These are phyloP conservation scores for Lipomyces oligophaga DNA, from an alignment of 805 yeast genomes.

Conservation along the genomic window DNA sequence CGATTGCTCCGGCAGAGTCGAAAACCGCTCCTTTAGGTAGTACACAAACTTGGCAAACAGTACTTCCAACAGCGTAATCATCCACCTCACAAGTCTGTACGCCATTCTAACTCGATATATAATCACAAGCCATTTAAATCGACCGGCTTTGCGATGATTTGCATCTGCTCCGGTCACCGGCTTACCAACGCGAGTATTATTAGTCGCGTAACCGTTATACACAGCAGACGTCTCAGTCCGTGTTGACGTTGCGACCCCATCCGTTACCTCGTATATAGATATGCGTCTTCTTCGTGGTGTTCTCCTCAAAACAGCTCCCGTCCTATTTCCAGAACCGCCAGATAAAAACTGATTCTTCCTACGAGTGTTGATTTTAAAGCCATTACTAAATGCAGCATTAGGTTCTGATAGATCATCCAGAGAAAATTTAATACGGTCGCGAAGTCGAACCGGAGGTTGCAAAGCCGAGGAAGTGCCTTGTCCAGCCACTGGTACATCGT, in stretches of 20 bases:
- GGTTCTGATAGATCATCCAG: constrained; percentile 1
- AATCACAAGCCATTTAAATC: constrained; percentile 16
- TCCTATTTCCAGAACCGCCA: neutral
- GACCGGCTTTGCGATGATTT: constrained; percentile 7
- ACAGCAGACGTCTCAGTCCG: neutral
- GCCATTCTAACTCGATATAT: constrained; percentile 24
- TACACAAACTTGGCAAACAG: neutral
- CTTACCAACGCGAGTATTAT: constrained; percentile 17
- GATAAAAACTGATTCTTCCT: neutral
- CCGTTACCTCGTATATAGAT: too few relatives aligned
- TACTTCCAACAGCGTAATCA: neutral
- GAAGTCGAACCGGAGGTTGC: neutral
- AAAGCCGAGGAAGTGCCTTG: neutral
- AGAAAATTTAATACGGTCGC: constrained; percentile 9
- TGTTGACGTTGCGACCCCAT: neutral
- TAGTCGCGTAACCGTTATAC: constrained; percentile 14
- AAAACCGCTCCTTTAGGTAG: neutral
- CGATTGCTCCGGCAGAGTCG: neutral
- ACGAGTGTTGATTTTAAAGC: neutral
- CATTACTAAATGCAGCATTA: constrained; percentile 1
- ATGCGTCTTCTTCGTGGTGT: constrained; percentile 2
- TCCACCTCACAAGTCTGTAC: constrained; percentile 13
- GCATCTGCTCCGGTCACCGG: neutral
- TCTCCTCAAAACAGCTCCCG: too few relatives aligned
- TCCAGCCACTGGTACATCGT: constrained; percentile 12